Percentiles rank a stretch among this genome's conserved stretches.
These are phyloP conservation scores for Hypoxylon lienhwacheense DNA, from an alignment of 495 filamentous ascomycete genomes.

Conservation along the genomic window DNA sequence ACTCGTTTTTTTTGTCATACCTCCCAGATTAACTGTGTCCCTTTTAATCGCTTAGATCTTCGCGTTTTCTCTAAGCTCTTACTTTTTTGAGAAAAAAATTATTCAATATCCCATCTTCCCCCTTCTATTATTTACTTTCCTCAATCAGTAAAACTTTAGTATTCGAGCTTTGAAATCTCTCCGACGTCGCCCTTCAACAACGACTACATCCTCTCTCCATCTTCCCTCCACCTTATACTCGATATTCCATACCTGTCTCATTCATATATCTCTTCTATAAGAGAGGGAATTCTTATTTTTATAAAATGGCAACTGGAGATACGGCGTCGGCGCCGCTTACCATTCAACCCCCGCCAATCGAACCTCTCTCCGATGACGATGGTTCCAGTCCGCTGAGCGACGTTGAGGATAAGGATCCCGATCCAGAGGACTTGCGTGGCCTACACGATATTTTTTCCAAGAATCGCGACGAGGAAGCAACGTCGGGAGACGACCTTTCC, in stretches of 20 bases:
- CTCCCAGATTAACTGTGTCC: too few species aligned
- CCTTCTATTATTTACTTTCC: constrained; percentile 21
- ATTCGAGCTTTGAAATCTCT: constrained; percentile 29
- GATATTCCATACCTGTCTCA: background rate
- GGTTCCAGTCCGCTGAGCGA: constrained; percentile 81
- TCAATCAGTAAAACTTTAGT: background rate
- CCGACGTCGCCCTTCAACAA: constrained; percentile 7
- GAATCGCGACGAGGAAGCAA: constrained; percentile 55
- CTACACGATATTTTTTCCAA: constrained; percentile 47
- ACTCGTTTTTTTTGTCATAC: constrained; percentile 29
- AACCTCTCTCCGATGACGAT: constrained; percentile 43
- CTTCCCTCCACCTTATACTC: constrained; percentile 5
- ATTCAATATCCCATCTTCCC: constrained; percentile 14
- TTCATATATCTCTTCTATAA: background rate
- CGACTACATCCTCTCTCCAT: constrained; percentile 3
- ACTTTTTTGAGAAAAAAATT: too few species aligned
- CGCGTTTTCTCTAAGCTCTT: background rate
- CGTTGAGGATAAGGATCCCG: constrained; percentile 70
- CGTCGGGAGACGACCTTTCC: constrained; percentile 51
- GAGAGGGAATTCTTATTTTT: background rate
- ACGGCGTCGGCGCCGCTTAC: constrained; percentile 49
- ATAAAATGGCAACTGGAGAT: constrained; percentile 51
- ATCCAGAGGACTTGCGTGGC: constrained; percentile 50
- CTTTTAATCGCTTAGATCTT: constrained; percentile 5
- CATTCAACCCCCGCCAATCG: constrained; percentile 49